These are phyloP conservation scores for Diplodia sapinea DNA, from an alignment of 2,329 filamentous ascomycete genomes.

Conservation along the genomic window DNA sequence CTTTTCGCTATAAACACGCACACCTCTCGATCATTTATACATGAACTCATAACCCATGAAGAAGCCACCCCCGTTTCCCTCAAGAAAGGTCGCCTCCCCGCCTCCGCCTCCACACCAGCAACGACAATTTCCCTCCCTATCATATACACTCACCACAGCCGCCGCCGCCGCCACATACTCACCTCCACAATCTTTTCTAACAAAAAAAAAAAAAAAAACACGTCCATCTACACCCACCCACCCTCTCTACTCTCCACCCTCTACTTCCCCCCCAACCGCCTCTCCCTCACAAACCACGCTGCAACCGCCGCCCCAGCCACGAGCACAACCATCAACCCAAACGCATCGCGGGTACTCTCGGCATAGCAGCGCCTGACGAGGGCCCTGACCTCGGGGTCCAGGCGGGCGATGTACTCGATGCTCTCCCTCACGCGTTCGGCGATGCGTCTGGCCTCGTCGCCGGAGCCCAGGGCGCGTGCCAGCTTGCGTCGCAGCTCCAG, in stretches of 20 bases:
- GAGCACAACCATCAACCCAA: constrained; percentile 58
- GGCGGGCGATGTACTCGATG: constrained; percentile 64
- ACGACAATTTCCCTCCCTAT: constrained; percentile 51
- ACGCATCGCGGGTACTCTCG: constrained; percentile 58
- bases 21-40: not conserved
- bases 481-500: constrained; percentile 67
- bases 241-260: too few relatives aligned
- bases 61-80: too few relatives aligned
- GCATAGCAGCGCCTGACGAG: constrained; percentile 70
- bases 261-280: constrained; percentile 38
- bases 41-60: not conserved
- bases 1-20: not conserved
- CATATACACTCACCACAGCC: too few relatives aligned
- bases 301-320: constrained; percentile 56
- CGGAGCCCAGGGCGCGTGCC: constrained; percentile 58
- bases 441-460: constrained; percentile 67
- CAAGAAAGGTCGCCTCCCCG: too few relatives aligned
- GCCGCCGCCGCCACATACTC: not conserved
- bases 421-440: constrained; percentile 72
- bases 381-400: too few relatives aligned
- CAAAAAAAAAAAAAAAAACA: too few relatives aligned
- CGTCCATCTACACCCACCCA: too few relatives aligned
- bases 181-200: too few relatives aligned
- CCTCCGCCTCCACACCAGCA: constrained; percentile 4
- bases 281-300: constrained; percentile 55